A percentile compares a stretch with the other conserved stretches of the same genome.
Evolutionary conservation across 768 basidiomycete species (phyloP).

Genomic region (Tylopilus sp.): DNA sequence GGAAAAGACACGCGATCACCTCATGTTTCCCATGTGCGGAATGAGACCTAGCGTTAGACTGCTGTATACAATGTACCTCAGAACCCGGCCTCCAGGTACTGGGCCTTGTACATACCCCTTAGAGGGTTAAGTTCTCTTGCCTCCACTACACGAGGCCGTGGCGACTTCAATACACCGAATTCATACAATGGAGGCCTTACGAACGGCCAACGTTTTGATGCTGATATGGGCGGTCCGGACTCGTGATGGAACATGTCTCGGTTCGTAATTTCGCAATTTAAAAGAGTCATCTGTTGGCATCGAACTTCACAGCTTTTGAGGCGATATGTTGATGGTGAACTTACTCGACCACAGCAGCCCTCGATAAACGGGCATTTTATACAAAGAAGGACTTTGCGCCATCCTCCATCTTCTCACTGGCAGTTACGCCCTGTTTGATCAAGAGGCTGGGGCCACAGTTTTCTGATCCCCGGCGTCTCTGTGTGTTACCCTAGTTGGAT

Average conservation of each 20-base stretch:
- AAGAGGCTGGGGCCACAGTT: not conserved
- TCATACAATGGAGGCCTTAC: conserved; percentile 3
- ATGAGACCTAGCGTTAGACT: not conserved
- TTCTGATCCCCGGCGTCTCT: not conserved
- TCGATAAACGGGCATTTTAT: not conserved
- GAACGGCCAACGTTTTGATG: not conserved
- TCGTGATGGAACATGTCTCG: not conserved
- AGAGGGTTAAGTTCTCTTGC: not conserved
- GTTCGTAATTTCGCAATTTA: not conserved
- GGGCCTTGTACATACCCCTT: conserved; percentile 1
- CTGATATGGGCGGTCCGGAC: conserved; percentile 4
- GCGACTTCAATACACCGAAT: not conserved
- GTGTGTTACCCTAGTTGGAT: not conserved
- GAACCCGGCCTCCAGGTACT: not conserved
- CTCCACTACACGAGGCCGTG: conserved; percentile 4
- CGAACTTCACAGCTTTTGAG: conserved; percentile 7
- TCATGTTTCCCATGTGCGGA: conserved; percentile 22
- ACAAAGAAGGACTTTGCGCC: not conserved
- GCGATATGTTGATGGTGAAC: not conserved
- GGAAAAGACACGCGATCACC: conserved; percentile 25
- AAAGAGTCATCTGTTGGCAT: not conserved
- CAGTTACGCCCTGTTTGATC: not conserved
- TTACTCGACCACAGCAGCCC: conserved; percentile 10
- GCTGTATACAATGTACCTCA: conserved; percentile 2
- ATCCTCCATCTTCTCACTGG: too few relatives aligned